Conservation (phyloP, 2,329 filamentous ascomycete genomes). For the Lecanicillium sp. region DNA sequence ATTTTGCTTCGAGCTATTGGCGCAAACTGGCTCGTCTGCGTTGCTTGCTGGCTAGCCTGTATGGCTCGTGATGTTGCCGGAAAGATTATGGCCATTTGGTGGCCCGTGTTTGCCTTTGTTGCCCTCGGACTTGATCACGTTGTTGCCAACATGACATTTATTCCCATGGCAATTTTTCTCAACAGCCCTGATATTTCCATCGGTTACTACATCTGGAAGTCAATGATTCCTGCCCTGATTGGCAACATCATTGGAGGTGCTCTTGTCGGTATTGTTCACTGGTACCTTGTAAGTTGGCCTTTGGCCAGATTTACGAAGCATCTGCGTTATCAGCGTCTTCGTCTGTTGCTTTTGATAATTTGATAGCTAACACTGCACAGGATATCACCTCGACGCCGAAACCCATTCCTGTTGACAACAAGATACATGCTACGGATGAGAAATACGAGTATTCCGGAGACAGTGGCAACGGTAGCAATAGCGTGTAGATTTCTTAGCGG, state of each 20-base stretch:
- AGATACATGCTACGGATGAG: too few species aligned
- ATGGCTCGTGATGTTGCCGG: constrained; percentile 39
- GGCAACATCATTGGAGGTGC: constrained; percentile 44
- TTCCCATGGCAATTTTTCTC: constrained; percentile 40
- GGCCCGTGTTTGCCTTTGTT: constrained; percentile 44
- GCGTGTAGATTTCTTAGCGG: too few species aligned
- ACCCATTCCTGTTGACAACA: too few species aligned
- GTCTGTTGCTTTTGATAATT: too few species aligned
- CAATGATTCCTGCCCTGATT: constrained; percentile 38
- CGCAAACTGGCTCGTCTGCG: constrained; percentile 47
- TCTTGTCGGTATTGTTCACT: constrained; percentile 29
- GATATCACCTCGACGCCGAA: too few species aligned
- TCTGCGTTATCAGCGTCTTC: too few species aligned
- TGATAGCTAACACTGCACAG: too few species aligned
- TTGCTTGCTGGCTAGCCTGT: constrained; percentile 37
- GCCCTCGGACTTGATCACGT: constrained; percentile 43
- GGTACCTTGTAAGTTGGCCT: constrained; percentile 7
- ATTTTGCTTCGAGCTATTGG: constrained; percentile 45
- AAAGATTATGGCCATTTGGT: constrained; percentile 47
- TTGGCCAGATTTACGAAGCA: too few species aligned
- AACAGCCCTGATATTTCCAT: constrained; percentile 32
- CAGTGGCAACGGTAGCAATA: too few species aligned
- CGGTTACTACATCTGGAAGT: constrained; percentile 46
- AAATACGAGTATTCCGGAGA: too few species aligned
- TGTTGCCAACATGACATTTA: constrained; percentile 47